phyloP scores from a whole-genome alignment of 2,329 filamentous ascomycete genomes.

The Rutstroemia sp. region DNA sequence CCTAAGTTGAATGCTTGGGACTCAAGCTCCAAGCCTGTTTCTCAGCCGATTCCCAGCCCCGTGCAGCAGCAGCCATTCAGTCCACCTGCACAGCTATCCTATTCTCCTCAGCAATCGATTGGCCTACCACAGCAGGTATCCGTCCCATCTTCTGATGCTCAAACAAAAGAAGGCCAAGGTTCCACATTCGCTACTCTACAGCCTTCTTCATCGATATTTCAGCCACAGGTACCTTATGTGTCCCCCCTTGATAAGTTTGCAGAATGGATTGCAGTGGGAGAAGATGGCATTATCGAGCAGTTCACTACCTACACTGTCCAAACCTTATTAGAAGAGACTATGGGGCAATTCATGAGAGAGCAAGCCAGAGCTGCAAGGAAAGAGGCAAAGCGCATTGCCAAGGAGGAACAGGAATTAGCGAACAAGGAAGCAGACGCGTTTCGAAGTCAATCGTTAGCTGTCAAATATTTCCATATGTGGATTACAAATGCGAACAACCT shows the following conservation, averaged over 20 bases:
- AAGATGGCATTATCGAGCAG: constrained; percentile 29
- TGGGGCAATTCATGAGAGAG: constrained; percentile 16
- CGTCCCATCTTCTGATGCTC: background rate
- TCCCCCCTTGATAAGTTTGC: constrained; percentile 11
- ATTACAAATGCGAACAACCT: constrained; percentile 18
- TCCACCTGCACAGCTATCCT: too few relatives aligned
- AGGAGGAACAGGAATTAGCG: constrained; percentile 19
- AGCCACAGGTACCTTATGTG: background rate
- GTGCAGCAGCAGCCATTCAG: background rate
- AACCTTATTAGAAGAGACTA: constrained; percentile 15
- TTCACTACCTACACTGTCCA: constrained; percentile 23
- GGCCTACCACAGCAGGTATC: background rate
- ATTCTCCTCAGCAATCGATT: too few relatives aligned
- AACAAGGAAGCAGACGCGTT: constrained; percentile 21
- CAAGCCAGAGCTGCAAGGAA: background rate
- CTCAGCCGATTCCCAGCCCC: background rate
- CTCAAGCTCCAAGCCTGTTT: background rate
- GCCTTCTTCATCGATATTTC: background rate
- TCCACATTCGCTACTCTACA: background rate
- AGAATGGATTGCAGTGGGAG: constrained; percentile 25
- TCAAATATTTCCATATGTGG: constrained; percentile 27
- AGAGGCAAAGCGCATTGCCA: constrained; percentile 11
- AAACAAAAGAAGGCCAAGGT: background rate
- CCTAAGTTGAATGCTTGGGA: background rate
- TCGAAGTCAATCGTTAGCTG: constrained; percentile 22